These are phyloP conservation scores for Blastobotrys elegans DNA, from an alignment of 1,139 yeast species.

Conservation along the genomic window DNA sequence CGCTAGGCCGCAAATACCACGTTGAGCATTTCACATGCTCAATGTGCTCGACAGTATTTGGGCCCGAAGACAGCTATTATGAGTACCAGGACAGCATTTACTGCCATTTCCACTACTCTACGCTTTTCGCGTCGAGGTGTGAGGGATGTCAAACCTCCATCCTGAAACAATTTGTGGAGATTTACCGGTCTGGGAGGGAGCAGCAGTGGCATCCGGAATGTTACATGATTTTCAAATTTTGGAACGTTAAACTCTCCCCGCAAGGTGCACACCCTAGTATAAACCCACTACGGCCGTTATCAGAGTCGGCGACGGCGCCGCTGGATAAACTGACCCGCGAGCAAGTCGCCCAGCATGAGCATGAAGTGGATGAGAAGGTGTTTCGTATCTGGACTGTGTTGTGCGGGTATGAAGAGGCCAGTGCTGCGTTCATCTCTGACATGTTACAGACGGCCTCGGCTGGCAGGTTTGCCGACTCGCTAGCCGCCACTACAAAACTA, in stretches of 20 bases:
- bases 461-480: constrained; percentile 66
- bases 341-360: constrained; percentile 53
- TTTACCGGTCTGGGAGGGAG: constrained; percentile 85
- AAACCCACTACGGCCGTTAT: constrained; percentile 23
- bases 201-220: constrained; percentile 99
- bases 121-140: constrained; percentile 79
- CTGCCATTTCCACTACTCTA: constrained; percentile 89
- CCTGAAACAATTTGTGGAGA: constrained; percentile 88
- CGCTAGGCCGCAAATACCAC: constrained; percentile 87
- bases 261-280: constrained; percentile 21
- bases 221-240: constrained; percentile 93
- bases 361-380: constrained; percentile 59
- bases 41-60: constrained; percentile 81
- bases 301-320: constrained; percentile 19
- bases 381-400: constrained; percentile 83
- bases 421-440: constrained; percentile 87
- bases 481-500: constrained; percentile 66
- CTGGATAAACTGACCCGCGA: constrained; percentile 42
- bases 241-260: constrained; percentile 69
- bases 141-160: constrained; percentile 92
- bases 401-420: constrained; percentile 86
- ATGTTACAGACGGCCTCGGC: constrained; percentile 85
- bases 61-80: constrained; percentile 87
- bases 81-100: constrained; percentile 80
- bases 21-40: constrained; percentile 94